These are phyloP conservation scores for Ilex asprella DNA, from an alignment of 257 asterid species.

Conservation along the genomic window DNA sequence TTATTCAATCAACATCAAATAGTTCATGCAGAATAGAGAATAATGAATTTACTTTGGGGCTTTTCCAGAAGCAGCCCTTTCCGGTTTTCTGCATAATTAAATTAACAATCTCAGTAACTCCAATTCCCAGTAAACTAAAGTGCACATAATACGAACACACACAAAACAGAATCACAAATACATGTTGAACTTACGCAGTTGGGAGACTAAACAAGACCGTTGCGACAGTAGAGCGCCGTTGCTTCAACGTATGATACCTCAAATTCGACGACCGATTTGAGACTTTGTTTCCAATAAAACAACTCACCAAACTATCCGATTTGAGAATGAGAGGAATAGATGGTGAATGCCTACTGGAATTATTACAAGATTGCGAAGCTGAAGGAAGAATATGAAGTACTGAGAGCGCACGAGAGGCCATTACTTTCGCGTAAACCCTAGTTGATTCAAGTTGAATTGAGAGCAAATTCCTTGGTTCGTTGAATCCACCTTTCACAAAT, in stretches of 20 bases:
- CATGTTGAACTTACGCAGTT: slow-evolving; percentile 37
- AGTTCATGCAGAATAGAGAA: not conserved
- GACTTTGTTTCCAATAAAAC: slow-evolving; percentile 45
- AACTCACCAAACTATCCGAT: slow-evolving; percentile 15
- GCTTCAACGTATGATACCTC: slow-evolving; percentile 16
- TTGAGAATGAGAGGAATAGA: slow-evolving; percentile 15
- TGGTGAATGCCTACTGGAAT: slow-evolving; percentile 25
- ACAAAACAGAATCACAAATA: not conserved
- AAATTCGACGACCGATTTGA: slow-evolving; percentile 28
- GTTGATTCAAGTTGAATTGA: not conserved
- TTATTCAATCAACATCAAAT: not conserved
- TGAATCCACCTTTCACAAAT: too few relatives aligned
- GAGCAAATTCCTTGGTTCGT: too few relatives aligned
- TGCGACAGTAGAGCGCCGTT: slow-evolving; percentile 50
- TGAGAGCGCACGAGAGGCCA: slow-evolving; percentile 80
- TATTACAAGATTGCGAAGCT: slow-evolving; percentile 28
- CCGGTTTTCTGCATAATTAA: slow-evolving; percentile 40
- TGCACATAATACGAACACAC: too few relatives aligned
- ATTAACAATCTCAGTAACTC: not conserved
- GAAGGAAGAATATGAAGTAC: slow-evolving; percentile 17
- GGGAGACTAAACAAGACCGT: slow-evolving; percentile 69
- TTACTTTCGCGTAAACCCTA: slow-evolving; percentile 17
- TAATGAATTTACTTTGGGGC: slow-evolving; percentile 38
- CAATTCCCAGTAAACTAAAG: too few relatives aligned
- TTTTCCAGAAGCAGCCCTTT: slow-evolving; percentile 33